Conservation (phyloP, 768 basidiomycete species). For the Trametopsis cervina region DNA sequence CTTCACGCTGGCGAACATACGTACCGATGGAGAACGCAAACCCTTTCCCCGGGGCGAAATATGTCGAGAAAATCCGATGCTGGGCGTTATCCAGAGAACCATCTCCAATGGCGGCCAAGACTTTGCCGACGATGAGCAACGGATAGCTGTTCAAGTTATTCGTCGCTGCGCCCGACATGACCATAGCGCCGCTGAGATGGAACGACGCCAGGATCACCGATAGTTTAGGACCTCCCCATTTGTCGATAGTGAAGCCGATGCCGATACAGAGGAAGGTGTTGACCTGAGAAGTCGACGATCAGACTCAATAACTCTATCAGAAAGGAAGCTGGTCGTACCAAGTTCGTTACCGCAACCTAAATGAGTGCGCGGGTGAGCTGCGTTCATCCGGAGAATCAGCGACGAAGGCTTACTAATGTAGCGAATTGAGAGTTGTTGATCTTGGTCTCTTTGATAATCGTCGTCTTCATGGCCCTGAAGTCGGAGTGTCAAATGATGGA, state of each 20-base stretch:
- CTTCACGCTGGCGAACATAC: background rate
- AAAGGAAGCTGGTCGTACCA: no score
- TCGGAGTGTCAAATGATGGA: background rate
- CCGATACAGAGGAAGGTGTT: constrained; percentile 37
- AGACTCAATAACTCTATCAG: no score
- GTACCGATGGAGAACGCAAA: constrained; percentile 30
- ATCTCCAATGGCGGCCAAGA: constrained; percentile 33
- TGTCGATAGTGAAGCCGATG: constrained; percentile 35
- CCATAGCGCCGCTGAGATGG: constrained; percentile 29
- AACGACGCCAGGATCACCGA: constrained; percentile 32
- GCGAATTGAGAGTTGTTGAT: constrained; percentile 40
- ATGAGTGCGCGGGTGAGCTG: background rate
- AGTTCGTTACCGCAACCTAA: constrained; percentile 31
- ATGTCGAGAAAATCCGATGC: constrained; percentile 37
- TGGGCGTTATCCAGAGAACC: constrained; percentile 37
- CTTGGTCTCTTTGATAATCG: constrained; percentile 33
- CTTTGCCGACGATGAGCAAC: constrained; percentile 33
- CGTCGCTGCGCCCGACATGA: constrained; percentile 34
- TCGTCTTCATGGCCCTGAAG: constrained; percentile 32
- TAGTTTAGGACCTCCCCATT: constrained; percentile 31
- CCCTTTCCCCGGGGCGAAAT: constrained; percentile 36
- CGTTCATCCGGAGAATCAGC: background rate
- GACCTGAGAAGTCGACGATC: constrained; percentile 25
- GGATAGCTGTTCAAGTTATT: constrained; percentile 33
- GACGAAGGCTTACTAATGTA: constrained; percentile 25